Conservation (phyloP, 208 protist species). For the Acanthamoeba castellanii region DNA sequence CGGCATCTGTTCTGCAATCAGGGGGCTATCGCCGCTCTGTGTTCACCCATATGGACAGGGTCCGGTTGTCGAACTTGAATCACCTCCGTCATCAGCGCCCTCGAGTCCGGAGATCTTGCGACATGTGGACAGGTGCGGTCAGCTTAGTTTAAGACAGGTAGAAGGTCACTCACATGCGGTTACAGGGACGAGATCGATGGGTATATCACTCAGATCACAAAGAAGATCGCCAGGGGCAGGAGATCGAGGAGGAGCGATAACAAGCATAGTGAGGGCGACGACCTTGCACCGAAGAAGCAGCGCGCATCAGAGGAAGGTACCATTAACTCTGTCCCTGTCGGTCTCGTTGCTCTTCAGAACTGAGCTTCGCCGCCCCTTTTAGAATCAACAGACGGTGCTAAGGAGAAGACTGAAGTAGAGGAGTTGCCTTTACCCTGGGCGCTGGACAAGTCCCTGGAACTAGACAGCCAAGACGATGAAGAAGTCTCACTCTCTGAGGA, state of each 20-base stretch:
- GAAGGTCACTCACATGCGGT: not conserved
- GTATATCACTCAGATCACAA: conserved; percentile 17
- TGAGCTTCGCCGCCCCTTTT: too few species aligned
- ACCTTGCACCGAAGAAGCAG: not conserved
- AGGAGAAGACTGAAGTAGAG: not conserved
- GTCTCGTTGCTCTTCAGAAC: too few species aligned
- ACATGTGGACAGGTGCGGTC: not conserved
- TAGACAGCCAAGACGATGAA: not conserved
- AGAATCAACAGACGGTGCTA: too few species aligned
- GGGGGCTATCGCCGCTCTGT: not conserved
- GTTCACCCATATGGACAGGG: not conserved
- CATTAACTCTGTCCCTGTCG: too few species aligned
- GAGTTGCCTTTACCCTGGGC: not conserved
- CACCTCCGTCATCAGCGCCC: not conserved
- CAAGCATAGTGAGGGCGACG: not conserved
- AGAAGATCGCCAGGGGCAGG: not conserved
- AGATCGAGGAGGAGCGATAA: not conserved
- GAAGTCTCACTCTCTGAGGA: not conserved
- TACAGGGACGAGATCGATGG: conserved; percentile 48
- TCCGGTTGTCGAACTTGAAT: not conserved
- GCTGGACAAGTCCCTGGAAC: too few species aligned
- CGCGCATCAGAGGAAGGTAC: not conserved
- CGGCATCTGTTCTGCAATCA: not conserved
- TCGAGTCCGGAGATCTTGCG: conserved; percentile 33
- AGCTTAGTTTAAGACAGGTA: not conserved